A percentile compares a stretch with the other conserved stretches of the same genome.
Evolutionary conservation across 768 basidiomycete species (phyloP).

Genomic region (Lentinula edodes): DNA sequence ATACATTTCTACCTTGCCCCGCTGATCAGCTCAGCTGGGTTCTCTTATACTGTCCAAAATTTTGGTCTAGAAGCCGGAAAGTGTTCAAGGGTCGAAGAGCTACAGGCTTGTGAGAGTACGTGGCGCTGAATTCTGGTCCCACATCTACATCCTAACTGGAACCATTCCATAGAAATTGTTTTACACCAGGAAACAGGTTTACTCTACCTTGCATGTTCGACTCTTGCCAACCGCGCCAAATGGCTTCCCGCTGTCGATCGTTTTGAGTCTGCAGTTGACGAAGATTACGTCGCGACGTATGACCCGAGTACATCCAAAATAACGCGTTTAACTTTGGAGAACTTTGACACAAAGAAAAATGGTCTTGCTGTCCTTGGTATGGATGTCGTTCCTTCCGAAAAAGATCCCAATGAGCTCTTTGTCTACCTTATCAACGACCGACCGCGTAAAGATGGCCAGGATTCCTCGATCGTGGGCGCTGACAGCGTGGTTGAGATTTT

Average conservation of each 20-base stretch:
- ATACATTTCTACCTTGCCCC: background rate
- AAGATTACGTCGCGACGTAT: conserved; percentile 59
- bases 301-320: conserved; percentile 40
- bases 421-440: conserved; percentile 71
- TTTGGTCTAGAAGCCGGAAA: background rate
- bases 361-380: conserved; percentile 60
- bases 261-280: conserved; percentile 27
- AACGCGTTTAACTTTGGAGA: conserved; percentile 38
- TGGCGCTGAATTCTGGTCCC: background rate
- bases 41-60: background rate
- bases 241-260: conserved; percentile 45
- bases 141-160: conserved; percentile 22
- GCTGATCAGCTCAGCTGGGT: background rate
- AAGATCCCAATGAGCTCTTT: conserved; percentile 45
- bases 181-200: conserved; percentile 52
- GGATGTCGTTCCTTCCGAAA: conserved; percentile 55
- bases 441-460: conserved; percentile 34
- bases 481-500: conserved; percentile 73
- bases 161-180: conserved; percentile 38
- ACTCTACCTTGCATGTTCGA: conserved; percentile 61
- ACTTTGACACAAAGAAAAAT: conserved; percentile 26
- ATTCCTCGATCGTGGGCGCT: conserved; percentile 46
- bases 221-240: conserved; percentile 35
- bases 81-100: conserved; percentile 16
- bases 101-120: conserved; percentile 68